Evolutionary conservation across 225 moss, liverwort and hornwort species (phyloP), one percentile per base, ranked within the genome.

Genomic region (Sphagnum tenellum): DNA sequence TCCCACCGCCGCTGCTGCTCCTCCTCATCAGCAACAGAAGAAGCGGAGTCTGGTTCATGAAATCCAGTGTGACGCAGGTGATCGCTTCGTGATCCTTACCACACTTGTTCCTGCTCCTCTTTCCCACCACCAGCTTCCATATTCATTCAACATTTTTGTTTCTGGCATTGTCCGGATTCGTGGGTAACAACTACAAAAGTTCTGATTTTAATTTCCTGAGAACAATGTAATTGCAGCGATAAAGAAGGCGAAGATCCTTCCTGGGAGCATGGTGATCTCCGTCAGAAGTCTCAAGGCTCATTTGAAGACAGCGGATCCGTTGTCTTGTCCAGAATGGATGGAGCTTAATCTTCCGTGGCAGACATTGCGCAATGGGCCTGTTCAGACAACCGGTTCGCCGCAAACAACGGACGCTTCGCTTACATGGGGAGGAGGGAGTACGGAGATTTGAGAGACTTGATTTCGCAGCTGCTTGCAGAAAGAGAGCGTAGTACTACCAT

Each of bases 221-320:
- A 29, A 29, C 29, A 29, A 29, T 29, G 1, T 29, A 52, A 5
- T 5, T 52, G 13, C 47, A 76, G 72, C 69, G 45, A 72, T 77
- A 5, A 72, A 77, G n/a, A 72, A 72, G 56, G 72, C 72, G 53
- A 77, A 77, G 52, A 57, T 77, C 8, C 69, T 77, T 56, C 72
- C 72, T n/a, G 68, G 48, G 12, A 72, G 65, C 57, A 72, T 72
- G 69, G 77, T 72, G 9, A 61, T 62, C 46, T 77, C 77, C 50
- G 72, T 72, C 4, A 50, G 48, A 1, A 64, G 64, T 49, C 58
- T 72, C 9, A 51, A 53, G 44, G 66, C 72, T n/a, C 69, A 77
- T 5, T 44, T 69, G 9, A 77, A 77, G 44, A 69, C 72, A 45
- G 44, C 44, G 3, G 66, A 72, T 56, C 72, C 69, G 9, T 44